A percentile compares a stretch with the other conserved stretches of the same genome.
These are phyloP conservation scores for Ceratocystis harringtonii DNA, from an alignment of 2,329 filamentous ascomycete genomes.

Conservation along the genomic window DNA sequence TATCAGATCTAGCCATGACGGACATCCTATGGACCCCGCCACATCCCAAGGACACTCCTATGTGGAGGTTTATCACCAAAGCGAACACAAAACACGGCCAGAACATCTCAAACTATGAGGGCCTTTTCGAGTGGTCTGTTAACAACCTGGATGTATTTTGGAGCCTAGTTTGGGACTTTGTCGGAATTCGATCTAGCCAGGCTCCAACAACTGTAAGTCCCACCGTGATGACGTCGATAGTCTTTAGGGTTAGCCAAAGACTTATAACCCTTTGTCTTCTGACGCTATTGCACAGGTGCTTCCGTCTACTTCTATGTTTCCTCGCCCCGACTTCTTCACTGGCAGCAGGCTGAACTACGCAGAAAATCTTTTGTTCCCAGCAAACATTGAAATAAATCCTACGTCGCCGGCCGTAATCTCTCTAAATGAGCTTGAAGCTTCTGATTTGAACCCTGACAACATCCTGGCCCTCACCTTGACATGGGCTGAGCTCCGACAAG, in stretches of 20 bases:
- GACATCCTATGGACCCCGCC: constrained; percentile 11
- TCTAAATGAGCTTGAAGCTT: constrained; percentile 38
- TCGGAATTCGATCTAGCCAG: constrained; percentile 41
- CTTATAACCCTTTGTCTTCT: background rate
- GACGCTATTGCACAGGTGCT: constrained; percentile 41
- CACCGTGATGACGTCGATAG: constrained; percentile 20
- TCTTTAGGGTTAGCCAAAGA: background rate
- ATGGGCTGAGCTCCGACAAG: constrained; percentile 68
- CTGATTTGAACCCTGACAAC: constrained; percentile 28
- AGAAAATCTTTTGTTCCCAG: constrained; percentile 81
- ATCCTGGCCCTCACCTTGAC: constrained; percentile 1
- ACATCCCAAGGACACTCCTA: constrained; percentile 23
- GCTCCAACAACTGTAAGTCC: constrained; percentile 46
- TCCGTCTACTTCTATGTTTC: constrained; percentile 59
- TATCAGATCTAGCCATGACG: background rate
- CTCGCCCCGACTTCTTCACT: constrained; percentile 72
- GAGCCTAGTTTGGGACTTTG: constrained; percentile 72
- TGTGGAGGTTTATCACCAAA: constrained; percentile 55
- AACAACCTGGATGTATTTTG: constrained; percentile 64
- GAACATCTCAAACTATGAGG: constrained; percentile 49
- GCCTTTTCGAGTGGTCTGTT: constrained; percentile 77
- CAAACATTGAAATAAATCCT: constrained; percentile 36
- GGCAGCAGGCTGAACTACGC: constrained; percentile 77
- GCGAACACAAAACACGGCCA: constrained; percentile 54
- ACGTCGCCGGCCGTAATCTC: constrained; percentile 78